These are phyloP conservation scores for Amphirosellinia nigrospora DNA, from an alignment of 495 filamentous ascomycete genomes.

Conservation along the genomic window DNA sequence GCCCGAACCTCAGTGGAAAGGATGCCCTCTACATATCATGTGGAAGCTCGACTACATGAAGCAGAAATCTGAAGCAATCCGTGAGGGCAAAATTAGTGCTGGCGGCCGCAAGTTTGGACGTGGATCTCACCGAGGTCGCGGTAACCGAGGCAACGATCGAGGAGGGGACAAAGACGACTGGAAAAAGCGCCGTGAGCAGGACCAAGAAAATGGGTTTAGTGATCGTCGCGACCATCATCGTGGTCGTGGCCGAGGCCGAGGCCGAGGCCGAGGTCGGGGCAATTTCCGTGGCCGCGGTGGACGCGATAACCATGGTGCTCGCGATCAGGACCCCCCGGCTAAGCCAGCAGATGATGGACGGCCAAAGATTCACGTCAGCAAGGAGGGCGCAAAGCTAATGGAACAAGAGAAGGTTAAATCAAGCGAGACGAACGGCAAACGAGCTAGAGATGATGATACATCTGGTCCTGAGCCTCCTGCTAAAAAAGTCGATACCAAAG, in stretches of 20 bases:
- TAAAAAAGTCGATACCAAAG: constrained; percentile 59
- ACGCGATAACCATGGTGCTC: constrained; percentile 43
- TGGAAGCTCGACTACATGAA: constrained; percentile 87
- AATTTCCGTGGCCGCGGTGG: constrained; percentile 45
- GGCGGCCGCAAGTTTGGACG: constrained; percentile 42
- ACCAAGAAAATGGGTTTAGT: constrained; percentile 67
- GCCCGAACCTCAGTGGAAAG: constrained; percentile 83
- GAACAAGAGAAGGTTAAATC: constrained; percentile 29
- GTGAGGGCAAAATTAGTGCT: constrained; percentile 70
- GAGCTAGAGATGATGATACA: constrained; percentile 50
- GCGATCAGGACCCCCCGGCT: constrained; percentile 41
- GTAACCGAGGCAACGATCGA: constrained; percentile 33
- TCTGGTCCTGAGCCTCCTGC: constrained; percentile 43
- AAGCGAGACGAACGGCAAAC: constrained; percentile 46
- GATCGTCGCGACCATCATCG: constrained; percentile 40
- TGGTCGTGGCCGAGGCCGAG: constrained; percentile 50
- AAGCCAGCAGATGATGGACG: constrained; percentile 35
- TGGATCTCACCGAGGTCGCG: constrained; percentile 40
- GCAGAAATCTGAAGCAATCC: constrained; percentile 77
- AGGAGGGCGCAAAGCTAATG: constrained; percentile 37
- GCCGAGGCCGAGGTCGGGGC: constrained; percentile 45
- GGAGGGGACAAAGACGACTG: constrained; percentile 64
- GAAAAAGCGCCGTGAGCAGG: constrained; percentile 70
- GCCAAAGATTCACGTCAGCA: constrained; percentile 43
- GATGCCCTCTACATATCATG: constrained; percentile 72